Percentiles rank a stretch among this genome's conserved stretches.
These are phyloP conservation scores for Eucalyptus tenuipes DNA, from an alignment of 345 rosid genomes.

Conservation along the genomic window DNA sequence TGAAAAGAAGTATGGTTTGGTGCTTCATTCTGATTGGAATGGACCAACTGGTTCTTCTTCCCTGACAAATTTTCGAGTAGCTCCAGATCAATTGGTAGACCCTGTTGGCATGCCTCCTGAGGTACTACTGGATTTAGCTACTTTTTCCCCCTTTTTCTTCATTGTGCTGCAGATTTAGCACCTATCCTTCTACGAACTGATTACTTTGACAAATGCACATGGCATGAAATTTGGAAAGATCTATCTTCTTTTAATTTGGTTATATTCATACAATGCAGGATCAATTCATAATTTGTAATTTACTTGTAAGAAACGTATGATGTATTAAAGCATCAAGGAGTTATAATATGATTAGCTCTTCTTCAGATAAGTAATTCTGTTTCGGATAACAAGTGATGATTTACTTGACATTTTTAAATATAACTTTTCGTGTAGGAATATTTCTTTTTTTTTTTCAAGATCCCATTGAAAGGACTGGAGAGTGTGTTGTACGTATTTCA, in stretches of 20 bases:
- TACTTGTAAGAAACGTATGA: background rate
- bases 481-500: background rate
- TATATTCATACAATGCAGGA: background rate
- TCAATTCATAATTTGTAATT: background rate
- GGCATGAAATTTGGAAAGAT: background rate
- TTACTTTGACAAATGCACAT: background rate
- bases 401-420: background rate
- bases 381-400: background rate
- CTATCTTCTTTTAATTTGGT: background rate
- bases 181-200: background rate
- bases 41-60: conserved; percentile 16
- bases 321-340: background rate
- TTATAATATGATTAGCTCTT: background rate
- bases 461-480: background rate
- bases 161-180: background rate
- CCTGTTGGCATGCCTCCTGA: conserved; percentile 88
- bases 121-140: conserved; percentile 27
- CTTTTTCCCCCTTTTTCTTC: background rate
- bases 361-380: background rate
- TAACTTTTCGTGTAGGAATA: background rate
- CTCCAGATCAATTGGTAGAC: conserved; percentile 30
- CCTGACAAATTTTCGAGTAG: conserved; percentile 7
- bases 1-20: conserved; percentile 16
- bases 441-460: background rate
- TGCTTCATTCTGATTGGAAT: conserved; percentile 18